Base-by-base conservation (phyloP, 768 basidiomycete species). In the Phlegmacium glaucopus region DNA sequence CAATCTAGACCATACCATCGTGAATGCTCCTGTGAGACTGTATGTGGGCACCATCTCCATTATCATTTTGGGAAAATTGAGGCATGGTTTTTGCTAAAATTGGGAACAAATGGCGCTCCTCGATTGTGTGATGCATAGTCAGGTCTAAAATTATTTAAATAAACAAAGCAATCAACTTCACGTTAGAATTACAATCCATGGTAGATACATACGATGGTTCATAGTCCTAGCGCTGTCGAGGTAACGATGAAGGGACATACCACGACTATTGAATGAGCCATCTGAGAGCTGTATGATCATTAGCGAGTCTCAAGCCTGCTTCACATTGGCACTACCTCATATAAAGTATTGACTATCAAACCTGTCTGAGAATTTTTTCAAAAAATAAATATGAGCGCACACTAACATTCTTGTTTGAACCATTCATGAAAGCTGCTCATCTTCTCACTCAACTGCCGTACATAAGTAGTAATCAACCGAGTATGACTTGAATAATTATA, bases 11-110 rank as follows among this genome's bases (percentile, higher is more conserved):
- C 39, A 8, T 44, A 76, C 77, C 79, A 42, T 75, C 67, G 53
- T 83, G 79, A n/a, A 83, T 81, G 4, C 60, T 70, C 45, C 70
- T 67, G 52, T 81, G 80, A 4, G 76, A 76, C 46, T 68, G 65
- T 22, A 78, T 54, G 53, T 81, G 79, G 9, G 62, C 69, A 28
- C 71, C 72, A 43, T 72, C 66, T 13, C 64, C 60, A 39, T 62
- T 2, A 22, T 22, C 5, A 22, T 22, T 55, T 9, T 61, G 60
- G 4, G 69, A 58, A 53, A 82, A 81, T 53, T 72, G 58, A 10
- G 74, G 70, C 71, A 83, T 77, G 22, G 63, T 64, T 51, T 70
- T 69, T 1, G 70, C 78, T 11, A 83, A 65, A 5, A 72, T 50
- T 1, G 79, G 79, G 59, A 82, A 83, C 22, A 82, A 58, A 49